Base-by-base conservation (phyloP, 2,329 filamentous ascomycete genomes). In the Coccinonectria pachysandricola region DNA sequence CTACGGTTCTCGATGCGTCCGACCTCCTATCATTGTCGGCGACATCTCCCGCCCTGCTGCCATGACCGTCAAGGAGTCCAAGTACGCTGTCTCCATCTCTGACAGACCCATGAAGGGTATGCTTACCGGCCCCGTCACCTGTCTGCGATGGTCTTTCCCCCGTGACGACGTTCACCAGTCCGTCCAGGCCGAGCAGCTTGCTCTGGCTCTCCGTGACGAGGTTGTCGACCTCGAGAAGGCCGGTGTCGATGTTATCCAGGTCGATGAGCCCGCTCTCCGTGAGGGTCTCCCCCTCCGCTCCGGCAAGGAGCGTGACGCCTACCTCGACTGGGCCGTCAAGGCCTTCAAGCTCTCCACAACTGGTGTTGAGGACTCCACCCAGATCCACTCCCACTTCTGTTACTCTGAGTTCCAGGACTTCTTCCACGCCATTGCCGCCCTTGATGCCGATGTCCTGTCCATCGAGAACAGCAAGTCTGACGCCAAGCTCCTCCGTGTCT, bases 321-420 rank as follows among this genome's bases (percentile, higher is more conserved):
- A 98, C 76, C 79, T 98, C 46, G 69, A 80, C 49, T 98, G 91
- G 91, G 91, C 91, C 36, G 91, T 98, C 52, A 79, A 94, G 68
- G 86, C 87, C 50, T 98, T 98, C 86, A 86, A 84, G 60, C 84
- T 98, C 45, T 79, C 88, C 43, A 92, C 87, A 49, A 78, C 86
- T 35, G 91, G 86, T 59, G 88, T 98, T 36, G 67, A 86, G 65
- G 85, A 98, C 63, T 83, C 80, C 33, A 98, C 91, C 46, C 91
- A 98, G 75, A 95, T 98, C 62, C 91, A 98, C 80, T 95, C 87
- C 40, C 91, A 98, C 74, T 98, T 98, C 83, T 98, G 91, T 65
- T 98, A 98, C 79, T 96, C 91, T 27, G 91, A 98, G 75, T 98
- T 98, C 84, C 91, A 98, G 70, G 91, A 98, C 73, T 98, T 98